Base-by-base conservation (phyloP, 352 stramenopile genomes). In the Pythium oligandrum region DNA sequence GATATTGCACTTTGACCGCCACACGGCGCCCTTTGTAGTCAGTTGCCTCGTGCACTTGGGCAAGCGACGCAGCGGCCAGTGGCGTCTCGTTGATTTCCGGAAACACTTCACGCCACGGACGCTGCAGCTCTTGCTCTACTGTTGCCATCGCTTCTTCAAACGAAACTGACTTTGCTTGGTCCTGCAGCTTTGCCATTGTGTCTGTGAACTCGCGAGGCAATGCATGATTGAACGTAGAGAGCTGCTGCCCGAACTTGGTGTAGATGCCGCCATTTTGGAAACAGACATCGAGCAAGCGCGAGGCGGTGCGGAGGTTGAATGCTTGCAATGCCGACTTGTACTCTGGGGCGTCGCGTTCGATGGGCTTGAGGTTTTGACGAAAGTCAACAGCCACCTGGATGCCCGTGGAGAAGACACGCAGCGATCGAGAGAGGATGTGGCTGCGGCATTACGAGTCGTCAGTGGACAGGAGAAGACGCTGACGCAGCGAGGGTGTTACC, bases 201-300 rank as follows among this genome's bases (percentile, higher is more conserved):
- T 91, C 64, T 11, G 96, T 97, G 73, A 97, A 98, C 71, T 98
- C 93, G 37, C 76, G 75, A 10, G 96, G 96, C 30, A 99, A 67
- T 7, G 97, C 77, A 63, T 98, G 90, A 68, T 99, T 98, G 46
- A 99, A 86, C 59, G 98, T 98, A 4, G 95, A 90, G 12, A 99
- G 59, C 64, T 98, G 96, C 73, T 99, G 96, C 6, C 96, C 96
- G 6, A 98, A 90, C 70, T 99, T 99, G 49, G 98, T 98, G 78
- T 98, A 98, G 11, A 98, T 92, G 45, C 96, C 95, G 38, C 84
- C 90, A 68, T 99, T 99, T 4, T 71, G 61, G 50, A 88, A 87
- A 65, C 93, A 98, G 46, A 98, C 64, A 11, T 87, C 36, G 12
- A 98, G 66, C 11, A 99, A 68, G 36, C 90, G 78, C 61, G 88